Conservation (phyloP, 208 protist species). For the Porcisia hertigi region DNA sequence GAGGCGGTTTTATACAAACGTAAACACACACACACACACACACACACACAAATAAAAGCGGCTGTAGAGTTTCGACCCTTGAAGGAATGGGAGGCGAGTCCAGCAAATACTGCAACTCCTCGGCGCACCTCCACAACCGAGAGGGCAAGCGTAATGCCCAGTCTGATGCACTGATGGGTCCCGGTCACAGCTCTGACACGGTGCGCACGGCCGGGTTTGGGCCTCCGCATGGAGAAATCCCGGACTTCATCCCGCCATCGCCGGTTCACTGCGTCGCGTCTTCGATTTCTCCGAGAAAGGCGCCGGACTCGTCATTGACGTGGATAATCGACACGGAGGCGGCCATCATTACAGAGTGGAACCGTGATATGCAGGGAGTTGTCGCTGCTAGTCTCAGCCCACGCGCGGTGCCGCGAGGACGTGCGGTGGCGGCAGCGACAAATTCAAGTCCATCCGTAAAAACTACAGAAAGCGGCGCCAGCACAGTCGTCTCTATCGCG, state of each 20-base stretch:
- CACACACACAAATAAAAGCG: not conserved
- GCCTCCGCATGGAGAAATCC: conserved; percentile 3
- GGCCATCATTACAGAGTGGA: conserved; percentile 30
- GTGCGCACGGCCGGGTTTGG: not conserved
- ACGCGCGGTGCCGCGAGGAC: not conserved
- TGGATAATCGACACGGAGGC: conserved; percentile 46
- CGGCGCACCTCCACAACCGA: conserved; percentile 1
- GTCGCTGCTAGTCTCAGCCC: not conserved
- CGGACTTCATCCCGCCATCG: conserved; percentile 8
- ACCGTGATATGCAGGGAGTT: conserved; percentile 16
- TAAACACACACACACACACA: not conserved
- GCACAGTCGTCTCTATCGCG: not conserved
- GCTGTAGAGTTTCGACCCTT: not conserved
- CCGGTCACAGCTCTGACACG: conserved; percentile 7
- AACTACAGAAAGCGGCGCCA: not conserved
- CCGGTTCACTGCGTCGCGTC: conserved; percentile 26
- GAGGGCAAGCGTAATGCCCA: conserved; percentile 28
- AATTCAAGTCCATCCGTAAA: not conserved
- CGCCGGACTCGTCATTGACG: conserved; percentile 18
- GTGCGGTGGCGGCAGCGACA: not conserved
- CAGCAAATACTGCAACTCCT: conserved; percentile 16
- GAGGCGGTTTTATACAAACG: no score
- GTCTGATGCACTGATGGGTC: conserved; percentile 21
- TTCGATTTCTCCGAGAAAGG: not conserved
- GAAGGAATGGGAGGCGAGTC: conserved; percentile 23